These are phyloP conservation scores for Penicillium pancosmium DNA, from an alignment of 495 filamentous ascomycete genomes.

Conservation along the genomic window DNA sequence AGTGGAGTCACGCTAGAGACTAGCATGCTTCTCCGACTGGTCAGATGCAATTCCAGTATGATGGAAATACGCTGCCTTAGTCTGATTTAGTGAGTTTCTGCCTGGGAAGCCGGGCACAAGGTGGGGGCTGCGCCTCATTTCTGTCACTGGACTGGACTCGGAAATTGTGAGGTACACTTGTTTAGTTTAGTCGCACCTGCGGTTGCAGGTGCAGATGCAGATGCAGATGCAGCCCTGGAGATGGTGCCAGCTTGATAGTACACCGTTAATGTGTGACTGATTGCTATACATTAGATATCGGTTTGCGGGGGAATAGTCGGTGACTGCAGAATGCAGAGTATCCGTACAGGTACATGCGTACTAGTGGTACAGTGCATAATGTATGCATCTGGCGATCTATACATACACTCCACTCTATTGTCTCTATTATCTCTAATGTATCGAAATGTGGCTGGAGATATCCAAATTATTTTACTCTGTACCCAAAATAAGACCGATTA, in stretches of 20 bases:
- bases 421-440: no score
- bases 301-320: constrained; percentile 4
- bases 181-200: no score
- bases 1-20: no score
- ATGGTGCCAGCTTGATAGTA: background rate
- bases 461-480: no score
- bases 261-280: background rate
- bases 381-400: no score
- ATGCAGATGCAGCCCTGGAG: no score
- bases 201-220: no score
- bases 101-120: background rate
- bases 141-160: no score
- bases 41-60: background rate
- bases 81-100: constrained; percentile 1
- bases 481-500: no score
- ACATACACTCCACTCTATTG: no score
- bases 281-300: background rate
- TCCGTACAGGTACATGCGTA: background rate
- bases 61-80: background rate
- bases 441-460: no score
- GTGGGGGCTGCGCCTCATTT: background rate
- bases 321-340: background rate
- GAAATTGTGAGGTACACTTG: no score
- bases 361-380: background rate
- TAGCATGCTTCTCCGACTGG: background rate